phyloP scores from a whole-genome alignment of 1,284 basidiomycete genomes.

The Irpex lacteus region DNA sequence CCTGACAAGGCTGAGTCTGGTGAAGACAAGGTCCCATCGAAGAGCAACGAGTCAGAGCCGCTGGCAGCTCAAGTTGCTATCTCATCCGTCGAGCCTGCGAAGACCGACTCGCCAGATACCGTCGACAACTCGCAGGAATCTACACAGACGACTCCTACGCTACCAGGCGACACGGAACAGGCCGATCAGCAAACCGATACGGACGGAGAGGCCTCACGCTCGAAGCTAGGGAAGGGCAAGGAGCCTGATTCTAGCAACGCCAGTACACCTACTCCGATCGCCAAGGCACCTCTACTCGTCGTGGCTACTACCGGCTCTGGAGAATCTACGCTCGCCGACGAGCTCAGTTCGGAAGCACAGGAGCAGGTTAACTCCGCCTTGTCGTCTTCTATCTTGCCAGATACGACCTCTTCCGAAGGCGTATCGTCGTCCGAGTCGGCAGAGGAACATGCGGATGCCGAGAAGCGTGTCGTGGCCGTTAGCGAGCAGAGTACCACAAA shows the following conservation, averaged over 20 bases:
- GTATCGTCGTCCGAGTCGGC: not conserved
- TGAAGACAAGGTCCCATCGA: too few species aligned
- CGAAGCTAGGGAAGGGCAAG: not conserved
- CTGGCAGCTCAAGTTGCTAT: not conserved
- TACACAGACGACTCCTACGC: too few species aligned
- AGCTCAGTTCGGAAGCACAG: not conserved
- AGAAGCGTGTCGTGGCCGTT: not conserved
- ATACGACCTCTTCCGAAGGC: not conserved
- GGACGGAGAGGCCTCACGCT: too few species aligned
- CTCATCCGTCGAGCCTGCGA: too few species aligned
- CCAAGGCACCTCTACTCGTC: not conserved
- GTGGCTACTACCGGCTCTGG: not conserved
- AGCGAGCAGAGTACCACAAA: not conserved
- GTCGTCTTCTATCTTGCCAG: not conserved
- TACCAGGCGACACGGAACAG: too few species aligned
- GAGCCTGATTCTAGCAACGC: not conserved
- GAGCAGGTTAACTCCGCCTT: not conserved
- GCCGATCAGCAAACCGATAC: too few species aligned
- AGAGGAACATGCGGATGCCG: not conserved
- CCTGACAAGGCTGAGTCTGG: not conserved
- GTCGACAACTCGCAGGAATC: too few species aligned
- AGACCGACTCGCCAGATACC: too few species aligned
- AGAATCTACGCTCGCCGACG: not conserved
- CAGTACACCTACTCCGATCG: not conserved
- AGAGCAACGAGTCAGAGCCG: not conserved